These are phyloP conservation scores for Aquilaria malaccensis DNA, from an alignment of 345 rosid species.

Conservation along the genomic window DNA sequence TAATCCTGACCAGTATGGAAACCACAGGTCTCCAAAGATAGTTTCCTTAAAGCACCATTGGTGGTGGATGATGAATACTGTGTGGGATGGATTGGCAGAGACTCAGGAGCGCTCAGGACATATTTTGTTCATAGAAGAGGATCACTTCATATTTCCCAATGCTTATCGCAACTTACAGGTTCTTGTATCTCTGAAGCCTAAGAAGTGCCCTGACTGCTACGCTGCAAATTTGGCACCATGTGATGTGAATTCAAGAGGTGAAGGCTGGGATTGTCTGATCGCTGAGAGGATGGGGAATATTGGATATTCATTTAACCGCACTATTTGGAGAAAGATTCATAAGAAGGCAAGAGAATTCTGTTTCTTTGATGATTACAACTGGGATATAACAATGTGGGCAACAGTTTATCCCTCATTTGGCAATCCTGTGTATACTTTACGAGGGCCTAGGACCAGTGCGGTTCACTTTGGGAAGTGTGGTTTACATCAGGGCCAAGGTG, in stretches of 20 bases:
- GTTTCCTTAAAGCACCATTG: conserved; percentile 98
- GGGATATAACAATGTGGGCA: conserved; percentile 99
- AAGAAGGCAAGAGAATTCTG: conserved; percentile 75
- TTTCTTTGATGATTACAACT: conserved; percentile 89
- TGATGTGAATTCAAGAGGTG: conserved; percentile 91
- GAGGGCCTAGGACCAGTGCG: conserved; percentile 90
- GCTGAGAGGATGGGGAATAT: conserved; percentile 98
- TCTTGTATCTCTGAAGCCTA: conserved; percentile 50
- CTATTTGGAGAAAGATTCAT: conserved; percentile 85
- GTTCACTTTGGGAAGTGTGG: conserved; percentile 98
- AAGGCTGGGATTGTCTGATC: conserved; percentile 49
- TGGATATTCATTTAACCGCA: conserved; percentile 77
- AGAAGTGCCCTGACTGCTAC: conserved; percentile 77
- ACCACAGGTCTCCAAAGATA: conserved; percentile 74
- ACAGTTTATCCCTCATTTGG: conserved; percentile 93
- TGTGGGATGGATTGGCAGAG: conserved; percentile 91
- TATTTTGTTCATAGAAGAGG: conserved; percentile 94
- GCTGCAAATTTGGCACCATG: conserved; percentile 91
- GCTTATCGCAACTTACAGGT: conserved; percentile 88
- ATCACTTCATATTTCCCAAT: conserved; percentile 90
- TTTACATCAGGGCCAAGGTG: conserved; percentile 87
- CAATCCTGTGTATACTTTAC: conserved; percentile 67
- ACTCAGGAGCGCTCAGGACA: conserved; percentile 56
- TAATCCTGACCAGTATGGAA: conserved; percentile 92
- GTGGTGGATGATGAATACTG: conserved; percentile 99